Conservation (phyloP, 148 eudicot species). For the Silene conica region DNA sequence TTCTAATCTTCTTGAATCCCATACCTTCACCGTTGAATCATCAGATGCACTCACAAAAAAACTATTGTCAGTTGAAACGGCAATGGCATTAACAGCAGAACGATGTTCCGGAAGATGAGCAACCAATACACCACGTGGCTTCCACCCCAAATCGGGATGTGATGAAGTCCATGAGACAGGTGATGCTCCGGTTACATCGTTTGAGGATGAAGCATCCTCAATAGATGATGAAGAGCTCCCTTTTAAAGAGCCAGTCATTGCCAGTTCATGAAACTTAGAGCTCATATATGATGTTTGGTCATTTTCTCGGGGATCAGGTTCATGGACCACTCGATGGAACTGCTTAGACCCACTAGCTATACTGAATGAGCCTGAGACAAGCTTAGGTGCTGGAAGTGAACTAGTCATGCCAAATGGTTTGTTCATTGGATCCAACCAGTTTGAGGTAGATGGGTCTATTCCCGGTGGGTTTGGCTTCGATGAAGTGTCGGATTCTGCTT, state of each 20-base stretch:
- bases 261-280: conserved; percentile 66
- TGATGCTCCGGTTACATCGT: conserved; percentile 50
- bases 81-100: conserved; percentile 89
- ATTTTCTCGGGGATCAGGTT: conserved; percentile 70
- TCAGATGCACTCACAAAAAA: conserved; percentile 95
- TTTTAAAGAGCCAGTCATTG: conserved; percentile 45
- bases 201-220: conserved; percentile 43
- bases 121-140: conserved; percentile 96
- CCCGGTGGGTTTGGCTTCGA: conserved; percentile 48
- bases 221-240: conserved; percentile 41
- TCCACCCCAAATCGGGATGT: conserved; percentile 90
- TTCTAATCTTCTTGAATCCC: conserved; percentile 95
- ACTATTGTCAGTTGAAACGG: conserved; percentile 77
- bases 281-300: conserved; percentile 51
- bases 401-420: conserved; percentile 73
- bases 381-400: conserved; percentile 69
- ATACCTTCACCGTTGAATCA: conserved; percentile 94
- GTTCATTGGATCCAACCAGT: conserved; percentile 73
- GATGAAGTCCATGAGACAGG: conserved; percentile 53
- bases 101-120: conserved; percentile 98
- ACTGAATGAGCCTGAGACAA: conserved; percentile 74
- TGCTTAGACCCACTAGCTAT: conserved; percentile 63
- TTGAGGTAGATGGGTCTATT: conserved; percentile 62
- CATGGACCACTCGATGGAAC: conserved; percentile 92
- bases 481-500: conserved; percentile 65